These are phyloP conservation scores for Diaporthe sp. DNA, from an alignment of 2,329 filamentous ascomycete species.

Conservation along the genomic window DNA sequence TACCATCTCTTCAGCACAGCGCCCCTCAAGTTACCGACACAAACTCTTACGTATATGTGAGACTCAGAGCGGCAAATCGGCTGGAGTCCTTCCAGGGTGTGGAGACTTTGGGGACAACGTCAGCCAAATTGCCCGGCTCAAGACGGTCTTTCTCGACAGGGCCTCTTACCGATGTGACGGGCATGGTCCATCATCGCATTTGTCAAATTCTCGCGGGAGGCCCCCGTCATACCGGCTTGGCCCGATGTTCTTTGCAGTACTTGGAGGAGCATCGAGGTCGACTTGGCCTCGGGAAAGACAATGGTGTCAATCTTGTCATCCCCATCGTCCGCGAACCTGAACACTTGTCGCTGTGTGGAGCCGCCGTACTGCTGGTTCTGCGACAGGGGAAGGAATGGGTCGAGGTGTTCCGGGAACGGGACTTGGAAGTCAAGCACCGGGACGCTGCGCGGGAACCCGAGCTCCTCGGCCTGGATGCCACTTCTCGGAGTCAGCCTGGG, in stretches of 20 bases:
- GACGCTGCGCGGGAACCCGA: constrained; percentile 46
- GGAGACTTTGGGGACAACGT: constrained; percentile 31
- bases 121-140: constrained; percentile 34
- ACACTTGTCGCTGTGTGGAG: constrained; percentile 18
- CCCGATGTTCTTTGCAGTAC: constrained; percentile 44
- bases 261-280: constrained; percentile 47
- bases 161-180: constrained; percentile 26
- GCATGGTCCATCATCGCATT: constrained; percentile 26
- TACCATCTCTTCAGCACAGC: constrained; percentile 42
- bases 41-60: constrained; percentile 48
- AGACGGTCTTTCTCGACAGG: constrained; percentile 3
- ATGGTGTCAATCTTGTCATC: constrained; percentile 46
- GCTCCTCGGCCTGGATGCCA: constrained; percentile 47
- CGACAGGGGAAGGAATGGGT: constrained; percentile 43
- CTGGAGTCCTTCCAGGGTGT: constrained; percentile 45
- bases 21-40: constrained; percentile 26
- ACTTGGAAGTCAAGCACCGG: constrained; percentile 42
- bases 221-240: background rate
- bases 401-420: constrained; percentile 47
- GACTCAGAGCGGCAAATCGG: constrained; percentile 46
- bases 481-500: constrained; percentile 38
- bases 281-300: constrained; percentile 48
- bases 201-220: constrained; percentile 16
- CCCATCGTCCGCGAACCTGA: constrained; percentile 44
- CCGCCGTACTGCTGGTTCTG: constrained; percentile 39